Conservation (phyloP, 106 monocot species). For the Phalaenopsis equestris region DNA sequence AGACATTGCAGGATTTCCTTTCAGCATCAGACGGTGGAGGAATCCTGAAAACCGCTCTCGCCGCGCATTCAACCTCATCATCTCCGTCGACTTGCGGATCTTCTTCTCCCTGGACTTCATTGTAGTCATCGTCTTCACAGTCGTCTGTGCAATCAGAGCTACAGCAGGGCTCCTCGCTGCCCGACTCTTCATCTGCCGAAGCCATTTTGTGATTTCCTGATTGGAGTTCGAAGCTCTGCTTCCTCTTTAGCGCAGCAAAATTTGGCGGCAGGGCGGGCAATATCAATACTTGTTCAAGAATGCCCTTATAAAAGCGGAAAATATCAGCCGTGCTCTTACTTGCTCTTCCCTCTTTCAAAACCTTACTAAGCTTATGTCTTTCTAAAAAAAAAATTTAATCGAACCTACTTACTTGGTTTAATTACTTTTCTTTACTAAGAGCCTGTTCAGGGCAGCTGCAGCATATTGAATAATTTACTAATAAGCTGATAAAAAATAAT, state of each 20-base stretch:
- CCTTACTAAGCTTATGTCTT: no score
- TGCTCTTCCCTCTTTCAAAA: no score
- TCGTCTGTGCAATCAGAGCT: not conserved
- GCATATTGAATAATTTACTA: no score
- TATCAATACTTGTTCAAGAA: not conserved
- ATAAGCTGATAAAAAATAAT: no score
- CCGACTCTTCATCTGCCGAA: not conserved
- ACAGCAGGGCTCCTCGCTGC: slow-evolving; percentile 4
- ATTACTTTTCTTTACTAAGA: no score
- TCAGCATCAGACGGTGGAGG: slow-evolving; percentile 10
- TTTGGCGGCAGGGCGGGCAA: not conserved
- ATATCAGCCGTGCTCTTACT: no score
- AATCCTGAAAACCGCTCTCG: not conserved
- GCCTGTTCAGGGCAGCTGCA: no score
- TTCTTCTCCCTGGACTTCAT: slow-evolving; percentile 1
- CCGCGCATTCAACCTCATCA: not conserved
- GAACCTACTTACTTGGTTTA: no score
- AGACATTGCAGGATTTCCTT: slow-evolving; percentile 19
- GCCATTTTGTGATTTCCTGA: not conserved
- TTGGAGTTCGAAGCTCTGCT: not conserved
- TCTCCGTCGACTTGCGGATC: not conserved
- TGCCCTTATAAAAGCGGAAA: no score
- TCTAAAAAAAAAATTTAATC: no score
- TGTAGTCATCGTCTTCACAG: slow-evolving; percentile 1
- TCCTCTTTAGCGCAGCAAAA: not conserved